Evolutionary conservation across 306 rosid species (phyloP), one percentile per base, ranked within the genome.

Genomic region (Ormosia emarginata): DNA sequence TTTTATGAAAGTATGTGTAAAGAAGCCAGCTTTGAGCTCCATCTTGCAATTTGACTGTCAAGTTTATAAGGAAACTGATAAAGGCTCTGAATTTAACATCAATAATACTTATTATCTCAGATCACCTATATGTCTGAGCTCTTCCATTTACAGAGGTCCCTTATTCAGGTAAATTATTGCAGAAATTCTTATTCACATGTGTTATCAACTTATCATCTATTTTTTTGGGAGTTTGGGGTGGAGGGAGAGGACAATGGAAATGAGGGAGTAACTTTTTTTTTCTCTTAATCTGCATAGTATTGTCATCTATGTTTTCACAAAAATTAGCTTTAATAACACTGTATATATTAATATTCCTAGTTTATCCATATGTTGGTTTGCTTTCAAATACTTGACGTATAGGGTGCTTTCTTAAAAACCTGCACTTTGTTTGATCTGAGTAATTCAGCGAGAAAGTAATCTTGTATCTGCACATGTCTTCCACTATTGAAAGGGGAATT

Each of bases 31-130:
- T 3, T 37, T 90, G 79, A 83, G 85, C 63, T 89, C 95, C 12
- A 29, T 93, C 12, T 78, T 95, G 89, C 98, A 87, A 78, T 95
- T 93, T 77, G 91, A 95, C 43, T 95, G 98, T 79, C 39, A 36
- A 58, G 83, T 86, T 80, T 85, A 46, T 64, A 82, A 84, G 79
- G 49, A 71, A 12, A 50, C 32, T 69, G n/a, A 63, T 73, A 6
- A 34, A 69, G 85, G 84, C 33, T 90, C 93, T 15, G 59, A 70
- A 6, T 88, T 86, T 67, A 59, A 80, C 46, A 88, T 95, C 83
- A 62, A 43, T 2, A 77, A 75, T 71, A 92, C 90, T 75, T 82
- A 80, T 81, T 90, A 66, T 86, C 85, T 89, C 56, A 87, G 46
- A 47, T 88, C 97, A 5, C 34, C 85, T 39, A 13, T 63, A 32